Percentiles rank a stretch among this genome's conserved stretches.
Evolutionary conservation across 73 alveolate genomes (phyloP).

Genomic region (Durusdinium trenchii): DNA sequence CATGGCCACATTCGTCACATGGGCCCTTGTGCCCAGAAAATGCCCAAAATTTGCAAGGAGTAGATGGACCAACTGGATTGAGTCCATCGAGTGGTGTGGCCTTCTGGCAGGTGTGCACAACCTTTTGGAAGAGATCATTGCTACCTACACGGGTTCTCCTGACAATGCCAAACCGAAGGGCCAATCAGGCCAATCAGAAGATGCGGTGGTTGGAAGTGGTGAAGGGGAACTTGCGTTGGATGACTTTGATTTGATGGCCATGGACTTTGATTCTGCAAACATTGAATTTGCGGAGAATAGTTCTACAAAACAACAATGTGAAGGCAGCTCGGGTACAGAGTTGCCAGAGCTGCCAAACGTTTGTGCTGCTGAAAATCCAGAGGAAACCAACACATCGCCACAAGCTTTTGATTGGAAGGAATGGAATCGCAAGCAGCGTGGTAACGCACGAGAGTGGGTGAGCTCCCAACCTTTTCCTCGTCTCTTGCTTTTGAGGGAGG

Average conservation of each 20-base stretch:
- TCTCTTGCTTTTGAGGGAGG: not conserved
- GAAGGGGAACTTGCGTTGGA: not conserved
- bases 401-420: conserved; percentile 21
- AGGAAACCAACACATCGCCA: not conserved
- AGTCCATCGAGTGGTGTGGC: not conserved
- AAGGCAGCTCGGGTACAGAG: not conserved
- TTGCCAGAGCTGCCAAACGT: not conserved
- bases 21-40: not conserved
- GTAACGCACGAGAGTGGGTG: conserved; percentile 2
- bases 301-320: not conserved
- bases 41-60: conserved; percentile 17
- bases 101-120: not conserved
- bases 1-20: not conserved
- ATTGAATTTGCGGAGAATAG: not conserved
- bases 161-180: not conserved
- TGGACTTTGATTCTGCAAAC: not conserved
- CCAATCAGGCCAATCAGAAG: not conserved
- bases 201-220: not conserved
- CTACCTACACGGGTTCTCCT: not conserved
- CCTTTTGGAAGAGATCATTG: not conserved
- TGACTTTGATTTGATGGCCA: not conserved
- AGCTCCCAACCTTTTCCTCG: not conserved
- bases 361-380: not conserved
- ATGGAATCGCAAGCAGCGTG: not conserved
- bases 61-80: conserved; percentile 19